These are phyloP conservation scores for Lactuca sativa DNA, from an alignment of 129 eudicot species.

Conservation along the genomic window DNA sequence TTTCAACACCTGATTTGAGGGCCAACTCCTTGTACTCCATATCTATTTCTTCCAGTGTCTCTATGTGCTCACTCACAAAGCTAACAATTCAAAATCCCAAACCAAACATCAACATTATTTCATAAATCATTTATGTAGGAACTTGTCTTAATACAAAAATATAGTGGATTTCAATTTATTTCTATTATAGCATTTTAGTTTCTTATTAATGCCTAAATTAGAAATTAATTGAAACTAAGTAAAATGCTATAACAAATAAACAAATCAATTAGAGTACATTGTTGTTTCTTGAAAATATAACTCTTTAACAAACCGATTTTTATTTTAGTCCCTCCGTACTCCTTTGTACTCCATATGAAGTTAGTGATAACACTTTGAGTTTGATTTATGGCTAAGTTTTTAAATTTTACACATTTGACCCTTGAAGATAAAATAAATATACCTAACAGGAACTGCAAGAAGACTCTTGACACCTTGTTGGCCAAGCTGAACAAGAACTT, in stretches of 20 bases:
- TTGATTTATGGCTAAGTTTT: too few species aligned
- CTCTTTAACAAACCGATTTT: too few species aligned
- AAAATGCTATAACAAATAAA: too few species aligned
- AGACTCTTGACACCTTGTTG: slow-evolving; percentile 76
- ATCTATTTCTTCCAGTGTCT: slow-evolving; percentile 92
- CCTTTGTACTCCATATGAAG: too few species aligned
- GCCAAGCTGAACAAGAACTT: slow-evolving; percentile 89
- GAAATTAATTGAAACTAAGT: too few species aligned
- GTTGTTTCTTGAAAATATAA: too few species aligned
- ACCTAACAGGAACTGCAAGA: slow-evolving; percentile 84
- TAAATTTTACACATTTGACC: not conserved
- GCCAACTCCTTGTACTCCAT: slow-evolving; percentile 92
- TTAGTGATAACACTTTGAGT: too few species aligned
- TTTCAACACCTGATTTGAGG: slow-evolving; percentile 68
- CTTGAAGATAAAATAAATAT: not conserved
- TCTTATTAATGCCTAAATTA: too few species aligned
- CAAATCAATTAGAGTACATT: too few species aligned
- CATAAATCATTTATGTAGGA: too few species aligned
- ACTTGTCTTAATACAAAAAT: not conserved
- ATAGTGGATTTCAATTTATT: not conserved
- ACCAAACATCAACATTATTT: not conserved
- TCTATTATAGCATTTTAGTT: too few species aligned
- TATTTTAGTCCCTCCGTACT: too few species aligned
- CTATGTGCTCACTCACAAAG: slow-evolving; percentile 96
- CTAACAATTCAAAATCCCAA: slow-evolving; percentile 34